Evolutionary conservation across 169 alveolate genomes (phyloP), one percentile per base, ranked within the genome.

Genomic region (Plasmodium berghei): DNA sequence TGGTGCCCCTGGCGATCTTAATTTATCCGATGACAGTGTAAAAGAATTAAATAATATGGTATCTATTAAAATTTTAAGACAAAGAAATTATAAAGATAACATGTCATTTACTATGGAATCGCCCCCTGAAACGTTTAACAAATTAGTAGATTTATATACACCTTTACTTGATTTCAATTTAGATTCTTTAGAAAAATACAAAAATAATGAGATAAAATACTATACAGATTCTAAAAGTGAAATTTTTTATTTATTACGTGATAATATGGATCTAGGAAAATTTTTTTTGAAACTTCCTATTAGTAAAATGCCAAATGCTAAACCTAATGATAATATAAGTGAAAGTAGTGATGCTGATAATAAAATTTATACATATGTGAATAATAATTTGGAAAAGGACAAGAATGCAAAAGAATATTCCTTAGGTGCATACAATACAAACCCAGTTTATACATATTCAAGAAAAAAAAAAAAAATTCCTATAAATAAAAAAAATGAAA

Each of bases 151-250:
- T 34, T 26, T 83, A 18, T 83, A 66, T 72, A 83, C 55, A 40
- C 90, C 90, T 12, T 59, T 67, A 26, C 90, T 83, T 40, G 90
- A 83, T 67, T 67, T 83, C 54, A 58, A 83, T 62, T n/a, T 83
- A 28, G 83, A 83, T 16, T 28, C n/a, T 18, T 16, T 55, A 83
- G 62, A 54, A 40, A 45, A 22, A 16, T 80, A 59, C 8, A 48
- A 34, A 1, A 83, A 58, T 28, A 45, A 66, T 54, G 54, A 83
- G 26, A 14, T 83, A 52, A 40, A 67, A 42, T 26, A 20, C 5
- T 75, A 62, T 28, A 63, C 54, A 52, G 73, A 67, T 22, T 67
- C 83, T 14, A 67, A 42, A n/a, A 66, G 28, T 5, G 85, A 83
- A 59, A 46, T 28, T 2, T 83, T 56, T 16, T 83, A 18, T 48